Evolutionary conservation across 78 protist species (phyloP).

Genomic region (Dictyostelium citrinum): DNA sequence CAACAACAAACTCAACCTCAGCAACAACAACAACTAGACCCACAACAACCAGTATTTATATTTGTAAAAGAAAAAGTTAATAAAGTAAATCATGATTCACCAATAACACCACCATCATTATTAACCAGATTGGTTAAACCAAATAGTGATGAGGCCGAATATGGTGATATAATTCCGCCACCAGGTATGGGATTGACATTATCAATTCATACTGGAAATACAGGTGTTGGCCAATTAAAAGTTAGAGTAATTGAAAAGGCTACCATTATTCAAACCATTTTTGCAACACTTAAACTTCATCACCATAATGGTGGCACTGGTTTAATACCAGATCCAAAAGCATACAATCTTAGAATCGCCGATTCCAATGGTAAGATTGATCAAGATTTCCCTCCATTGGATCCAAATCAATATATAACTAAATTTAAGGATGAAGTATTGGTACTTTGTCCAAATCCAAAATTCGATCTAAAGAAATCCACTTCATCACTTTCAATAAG

Average conservation of each 20-base stretch:
- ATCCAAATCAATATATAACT: conserved; percentile 29
- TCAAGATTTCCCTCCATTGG: conserved; percentile 66
- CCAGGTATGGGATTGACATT: conserved; percentile 36
- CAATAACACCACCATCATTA: background rate
- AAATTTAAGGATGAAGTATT: conserved; percentile 53
- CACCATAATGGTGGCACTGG: background rate
- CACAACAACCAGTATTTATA: conserved; percentile 44
- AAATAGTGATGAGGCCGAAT: conserved; percentile 9
- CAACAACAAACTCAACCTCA: background rate
- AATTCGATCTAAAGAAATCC: conserved; percentile 21
- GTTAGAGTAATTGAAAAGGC: conserved; percentile 57
- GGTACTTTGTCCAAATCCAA: conserved; percentile 45
- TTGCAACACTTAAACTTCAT: conserved; percentile 3
- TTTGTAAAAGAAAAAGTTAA: conserved; percentile 44
- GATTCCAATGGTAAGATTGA: conserved; percentile 49
- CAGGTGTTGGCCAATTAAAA: conserved; percentile 6
- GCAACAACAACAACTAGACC: background rate
- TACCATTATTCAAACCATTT: conserved; percentile 58
- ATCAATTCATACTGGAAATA: conserved; percentile 16
- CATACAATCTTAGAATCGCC: conserved; percentile 44
- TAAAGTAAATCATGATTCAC: background rate
- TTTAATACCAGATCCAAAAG: conserved; percentile 48
- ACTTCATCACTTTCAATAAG: background rate
- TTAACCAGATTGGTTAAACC: conserved; percentile 57
- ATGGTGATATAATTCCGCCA: conserved; percentile 63